Evolutionary conservation across 208 protist species (phyloP).

Genomic region (Crithidia acanthocephali): DNA sequence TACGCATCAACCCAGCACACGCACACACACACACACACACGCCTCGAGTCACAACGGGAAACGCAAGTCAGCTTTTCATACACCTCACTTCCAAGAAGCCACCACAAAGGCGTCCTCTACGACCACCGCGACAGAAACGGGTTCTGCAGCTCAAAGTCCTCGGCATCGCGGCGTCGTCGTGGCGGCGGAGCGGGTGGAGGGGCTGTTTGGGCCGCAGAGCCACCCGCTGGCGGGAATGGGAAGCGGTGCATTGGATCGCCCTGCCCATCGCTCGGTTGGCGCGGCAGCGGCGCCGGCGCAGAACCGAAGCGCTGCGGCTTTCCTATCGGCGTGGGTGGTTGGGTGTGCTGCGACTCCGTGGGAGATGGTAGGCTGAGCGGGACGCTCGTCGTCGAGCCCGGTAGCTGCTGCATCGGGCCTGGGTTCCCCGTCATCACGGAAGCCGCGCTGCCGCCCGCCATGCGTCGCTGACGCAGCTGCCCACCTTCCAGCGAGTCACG

Average conservation of each 20-base stretch:
- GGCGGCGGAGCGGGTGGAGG: not conserved
- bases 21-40: too few relatives aligned
- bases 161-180: constrained; percentile 23
- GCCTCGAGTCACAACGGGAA: too few relatives aligned
- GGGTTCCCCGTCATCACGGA: not conserved
- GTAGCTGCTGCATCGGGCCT: constrained; percentile 10
- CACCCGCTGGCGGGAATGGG: not conserved
- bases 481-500: not conserved
- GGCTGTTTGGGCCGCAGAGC: not conserved
- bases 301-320: not conserved
- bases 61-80: too few relatives aligned
- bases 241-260: constrained; percentile 6
- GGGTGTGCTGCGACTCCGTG: constrained; percentile 10
- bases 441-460: not conserved
- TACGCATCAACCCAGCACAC: too few relatives aligned
- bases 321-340: constrained; percentile 11
- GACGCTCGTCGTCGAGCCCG: not conserved
- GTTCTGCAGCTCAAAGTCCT: constrained; percentile 65
- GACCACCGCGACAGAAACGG: constrained; percentile 79
- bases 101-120: not conserved
- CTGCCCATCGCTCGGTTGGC: not conserved
- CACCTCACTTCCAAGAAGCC: not conserved
- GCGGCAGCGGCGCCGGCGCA: not conserved
- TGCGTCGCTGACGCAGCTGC: constrained; percentile 4
- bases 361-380: not conserved